Evolutionary conservation across 2,329 filamentous ascomycete genomes (phyloP).

Genomic region (Ophiostoma populinum): DNA sequence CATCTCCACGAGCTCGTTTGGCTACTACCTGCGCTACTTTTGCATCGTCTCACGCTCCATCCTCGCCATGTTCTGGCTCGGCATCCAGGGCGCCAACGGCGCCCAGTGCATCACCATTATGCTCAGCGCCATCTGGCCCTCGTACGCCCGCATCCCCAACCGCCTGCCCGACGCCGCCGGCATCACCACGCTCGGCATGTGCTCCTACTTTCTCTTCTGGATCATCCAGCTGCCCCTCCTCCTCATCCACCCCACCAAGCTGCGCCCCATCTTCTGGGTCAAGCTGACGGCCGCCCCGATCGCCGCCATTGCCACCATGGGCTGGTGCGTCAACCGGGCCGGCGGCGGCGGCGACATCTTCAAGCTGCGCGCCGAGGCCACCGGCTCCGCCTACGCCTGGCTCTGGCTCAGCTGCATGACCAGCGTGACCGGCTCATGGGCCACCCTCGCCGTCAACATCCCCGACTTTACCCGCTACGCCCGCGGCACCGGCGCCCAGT

Average conservation of each 20-base stretch:
- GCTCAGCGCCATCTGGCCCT: slow-evolving; percentile 19
- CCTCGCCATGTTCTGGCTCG: slow-evolving; percentile 24
- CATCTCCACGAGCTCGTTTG: slow-evolving; percentile 26
- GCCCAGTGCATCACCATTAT: slow-evolving; percentile 14
- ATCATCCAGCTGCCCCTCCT: slow-evolving; percentile 17
- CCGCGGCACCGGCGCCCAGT: slow-evolving; percentile 19
- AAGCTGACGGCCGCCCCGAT: slow-evolving; percentile 35
- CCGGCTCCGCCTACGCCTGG: slow-evolving; percentile 28
- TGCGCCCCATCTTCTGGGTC: slow-evolving; percentile 24
- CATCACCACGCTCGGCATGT: slow-evolving; percentile 22
- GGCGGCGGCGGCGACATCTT: slow-evolving; percentile 29
- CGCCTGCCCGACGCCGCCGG: slow-evolving; percentile 20
- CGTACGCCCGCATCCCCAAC: slow-evolving; percentile 19
- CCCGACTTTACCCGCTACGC: slow-evolving; percentile 36
- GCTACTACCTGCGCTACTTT: slow-evolving; percentile 28
- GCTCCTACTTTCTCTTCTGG: slow-evolving; percentile 22
- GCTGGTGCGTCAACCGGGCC: slow-evolving; percentile 43
- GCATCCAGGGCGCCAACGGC: slow-evolving; percentile 30
- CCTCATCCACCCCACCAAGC: slow-evolving; percentile 11
- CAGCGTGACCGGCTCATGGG: slow-evolving; percentile 26
- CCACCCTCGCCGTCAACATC: slow-evolving; percentile 29
- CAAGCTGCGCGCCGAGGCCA: slow-evolving; percentile 15
- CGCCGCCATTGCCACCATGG: slow-evolving; percentile 43
- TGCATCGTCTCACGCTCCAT: slow-evolving; percentile 23
- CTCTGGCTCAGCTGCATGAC: slow-evolving; percentile 26